Base-by-base conservation (phyloP, 1,284 basidiomycete species). In the Microbotryum violaceum region DNA sequence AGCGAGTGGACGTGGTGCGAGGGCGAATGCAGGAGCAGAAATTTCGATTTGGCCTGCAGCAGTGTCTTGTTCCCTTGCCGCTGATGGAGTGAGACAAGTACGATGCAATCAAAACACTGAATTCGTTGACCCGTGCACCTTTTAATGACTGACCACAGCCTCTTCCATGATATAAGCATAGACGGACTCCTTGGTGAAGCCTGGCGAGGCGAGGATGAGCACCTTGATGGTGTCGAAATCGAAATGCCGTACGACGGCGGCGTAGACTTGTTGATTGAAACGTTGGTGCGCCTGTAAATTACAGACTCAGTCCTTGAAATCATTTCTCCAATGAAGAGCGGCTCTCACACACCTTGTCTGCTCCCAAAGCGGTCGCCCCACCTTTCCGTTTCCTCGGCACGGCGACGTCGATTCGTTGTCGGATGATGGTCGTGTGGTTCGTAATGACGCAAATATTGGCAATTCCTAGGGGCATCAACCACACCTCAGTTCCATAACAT, bases 1-100 rank as follows among this genome's bases (percentile, higher is more conserved):
- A 99, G 78, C 71, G 91, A 91, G 74, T 98, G 96, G 6, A 99
- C 91, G 77, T 99, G 94, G 9, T 91, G 84, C 65, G 91, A 96
- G 71, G 82, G 91, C 64, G 92, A 82, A 75, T 97, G 93, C 14
- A 99, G 88, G 72, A 87, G 89, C 71, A 98, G 76, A 70, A 89
- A 88, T 77, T 97, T 97, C 64, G 88, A 82, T 66, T 85, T 82
- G 3, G 87, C 83, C 66, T 83, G 81, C 47, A 88, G 78, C 20
- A 98, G 77, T 0, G 82, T 72, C 75, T 97, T 98, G 77, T 98
- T 94, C 16, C 85, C 85, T 51, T 87, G 84, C 66, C 83, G 81
- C 31, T 72, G 65, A 10, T 31, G 8, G 7, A 31, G 31, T 9
- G 31, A 31, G 31, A 7, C 31, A 31, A 10, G 8, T 31, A 31